These are phyloP conservation scores for Citrus unshiu DNA, from an alignment of 345 rosid genomes.

Conservation along the genomic window DNA sequence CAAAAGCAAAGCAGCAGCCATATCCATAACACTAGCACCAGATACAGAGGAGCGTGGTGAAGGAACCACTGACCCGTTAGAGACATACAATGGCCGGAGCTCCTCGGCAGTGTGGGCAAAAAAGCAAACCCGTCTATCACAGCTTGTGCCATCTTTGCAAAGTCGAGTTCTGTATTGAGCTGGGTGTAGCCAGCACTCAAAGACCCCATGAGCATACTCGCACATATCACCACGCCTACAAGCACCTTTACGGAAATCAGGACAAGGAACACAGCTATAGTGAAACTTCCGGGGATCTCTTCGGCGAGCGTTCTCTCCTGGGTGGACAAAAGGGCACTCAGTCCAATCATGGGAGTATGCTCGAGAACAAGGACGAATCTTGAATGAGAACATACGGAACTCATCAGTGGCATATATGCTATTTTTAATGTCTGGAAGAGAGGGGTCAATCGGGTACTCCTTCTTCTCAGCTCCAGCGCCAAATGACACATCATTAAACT, in stretches of 20 bases:
- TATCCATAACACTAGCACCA: conserved; percentile 42
- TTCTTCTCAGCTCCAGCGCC: conserved; percentile 31
- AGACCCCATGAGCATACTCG: conserved; percentile 58
- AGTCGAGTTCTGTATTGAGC: conserved; percentile 53
- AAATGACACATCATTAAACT: conserved; percentile 20
- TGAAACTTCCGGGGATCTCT: conserved; percentile 77
- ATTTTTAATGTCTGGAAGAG: conserved; percentile 68
- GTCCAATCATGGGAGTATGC: conserved; percentile 89
- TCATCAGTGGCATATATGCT: conserved; percentile 67
- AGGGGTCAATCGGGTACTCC: conserved; percentile 68
- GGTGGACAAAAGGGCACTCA: conserved; percentile 80
- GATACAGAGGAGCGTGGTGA: conserved; percentile 41
- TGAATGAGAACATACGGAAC: conserved; percentile 71
- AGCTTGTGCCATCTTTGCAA: conserved; percentile 52
- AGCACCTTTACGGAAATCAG: conserved; percentile 68
- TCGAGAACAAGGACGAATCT: conserved; percentile 56
- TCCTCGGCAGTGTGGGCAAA: conserved; percentile 45
- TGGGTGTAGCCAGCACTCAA: conserved; percentile 83
- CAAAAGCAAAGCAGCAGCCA: conserved; percentile 42
- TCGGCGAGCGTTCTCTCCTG: conserved; percentile 74
- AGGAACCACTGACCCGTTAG: conserved; percentile 44
- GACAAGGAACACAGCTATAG: conserved; percentile 77
- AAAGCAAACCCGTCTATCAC: conserved; percentile 48
- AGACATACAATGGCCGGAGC: conserved; percentile 44
- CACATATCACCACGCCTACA: conserved; percentile 67